A percentile compares a stretch with the other conserved stretches of the same genome.
These are phyloP conservation scores for Calvatia gigantea DNA, from an alignment of 768 basidiomycete genomes.

Conservation along the genomic window DNA sequence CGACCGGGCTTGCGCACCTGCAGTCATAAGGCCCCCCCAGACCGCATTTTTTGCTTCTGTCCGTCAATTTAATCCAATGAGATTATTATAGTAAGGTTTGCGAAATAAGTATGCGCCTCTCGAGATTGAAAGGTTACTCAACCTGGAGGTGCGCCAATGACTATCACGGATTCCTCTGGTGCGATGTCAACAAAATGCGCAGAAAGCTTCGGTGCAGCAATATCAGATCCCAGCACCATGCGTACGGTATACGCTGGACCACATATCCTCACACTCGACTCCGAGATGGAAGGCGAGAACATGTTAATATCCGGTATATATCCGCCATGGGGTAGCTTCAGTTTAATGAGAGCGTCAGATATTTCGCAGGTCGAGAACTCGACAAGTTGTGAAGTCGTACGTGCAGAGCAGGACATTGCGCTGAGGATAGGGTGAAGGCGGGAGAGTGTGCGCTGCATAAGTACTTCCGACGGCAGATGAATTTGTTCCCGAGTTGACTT, in stretches of 20 bases:
- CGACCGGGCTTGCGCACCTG: constrained; percentile 70
- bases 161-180: constrained; percentile 58
- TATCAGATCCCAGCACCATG: constrained; percentile 65
- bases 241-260: constrained; percentile 86
- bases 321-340: constrained; percentile 69
- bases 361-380: constrained; percentile 75
- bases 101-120: not conserved
- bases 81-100: not conserved
- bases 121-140: constrained; percentile 16
- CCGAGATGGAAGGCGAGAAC: constrained; percentile 40
- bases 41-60: constrained; percentile 78
- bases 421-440: constrained; percentile 14
- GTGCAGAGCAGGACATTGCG: constrained; percentile 15
- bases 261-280: constrained; percentile 39
- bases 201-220: constrained; percentile 55
- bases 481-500: not conserved
- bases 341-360: constrained; percentile 85
- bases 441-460: constrained; percentile 14
- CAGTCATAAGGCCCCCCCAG: constrained; percentile 92
- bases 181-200: constrained; percentile 83
- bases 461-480: not conserved
- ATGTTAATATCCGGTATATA: constrained; percentile 74
- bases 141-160: constrained; percentile 77
- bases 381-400: constrained; percentile 21
- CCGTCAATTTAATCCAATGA: not conserved